A percentile compares a stretch with the other conserved stretches of the same genome.
Evolutionary conservation across 176 grass and related monocot species (phyloP).

Genomic region (Echinochloa phyllopogon): DNA sequence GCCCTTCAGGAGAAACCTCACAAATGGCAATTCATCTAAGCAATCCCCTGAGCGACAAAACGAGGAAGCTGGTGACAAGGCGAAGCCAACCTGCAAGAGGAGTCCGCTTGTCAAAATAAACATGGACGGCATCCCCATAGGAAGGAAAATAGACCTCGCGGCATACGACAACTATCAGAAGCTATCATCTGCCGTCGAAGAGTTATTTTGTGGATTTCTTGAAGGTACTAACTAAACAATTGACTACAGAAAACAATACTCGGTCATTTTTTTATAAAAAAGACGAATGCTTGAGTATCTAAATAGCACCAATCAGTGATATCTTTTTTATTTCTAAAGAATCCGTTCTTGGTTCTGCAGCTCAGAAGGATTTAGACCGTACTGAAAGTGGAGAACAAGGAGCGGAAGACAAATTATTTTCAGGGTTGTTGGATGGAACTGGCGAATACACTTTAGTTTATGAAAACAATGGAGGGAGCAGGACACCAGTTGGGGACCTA

Average conservation of each 20-base stretch:
- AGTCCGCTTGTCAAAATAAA: conserved; percentile 84
- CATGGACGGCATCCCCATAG: conserved; percentile 97
- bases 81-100: conserved; percentile 49
- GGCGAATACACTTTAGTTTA: conserved; percentile 82
- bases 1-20: conserved; percentile 83
- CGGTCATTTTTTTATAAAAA: background rate
- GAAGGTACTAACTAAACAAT: conserved; percentile 54
- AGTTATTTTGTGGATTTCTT: conserved; percentile 74
- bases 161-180: conserved; percentile 65
- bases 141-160: conserved; percentile 82
- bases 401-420: conserved; percentile 69
- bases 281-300: background rate
- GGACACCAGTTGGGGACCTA: conserved; percentile 59
- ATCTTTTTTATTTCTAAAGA: conserved; percentile 14
- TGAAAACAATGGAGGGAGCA: conserved; percentile 68
- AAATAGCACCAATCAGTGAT: background rate
- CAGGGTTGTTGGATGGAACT: conserved; percentile 76
- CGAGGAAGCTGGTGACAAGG: conserved; percentile 42
- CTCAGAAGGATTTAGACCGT: conserved; percentile 62
- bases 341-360: conserved; percentile 23
- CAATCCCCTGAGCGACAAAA: conserved; percentile 59
- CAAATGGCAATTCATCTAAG: conserved; percentile 63
- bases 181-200: conserved; percentile 62
- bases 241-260: background rate
- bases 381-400: conserved; percentile 39